Percentiles rank a stretch among this genome's conserved stretches.
Conservation (phyloP, 768 basidiomycete genomes). For the Hygrocybe coccinea region DNA sequence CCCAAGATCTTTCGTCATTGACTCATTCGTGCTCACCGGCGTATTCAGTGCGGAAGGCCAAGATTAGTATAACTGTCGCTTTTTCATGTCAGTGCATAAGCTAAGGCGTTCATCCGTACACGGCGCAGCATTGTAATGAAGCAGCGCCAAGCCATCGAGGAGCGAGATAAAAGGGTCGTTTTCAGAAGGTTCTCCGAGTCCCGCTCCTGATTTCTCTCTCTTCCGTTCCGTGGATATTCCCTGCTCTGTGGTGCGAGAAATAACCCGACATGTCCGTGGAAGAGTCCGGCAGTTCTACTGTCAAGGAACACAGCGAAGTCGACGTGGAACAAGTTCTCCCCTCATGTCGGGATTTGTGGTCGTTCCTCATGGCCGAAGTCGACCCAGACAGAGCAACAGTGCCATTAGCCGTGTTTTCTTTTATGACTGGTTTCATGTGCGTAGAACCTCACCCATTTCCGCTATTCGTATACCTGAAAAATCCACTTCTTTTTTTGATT, state of each 20-base stretch:
- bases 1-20: no score
- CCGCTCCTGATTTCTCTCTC: no score
- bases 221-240: no score
- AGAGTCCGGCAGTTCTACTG: neutral
- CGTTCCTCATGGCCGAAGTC: constrained; percentile 43
- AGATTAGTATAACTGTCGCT: no score
- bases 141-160: no score
- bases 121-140: no score
- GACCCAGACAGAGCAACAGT: constrained; percentile 47
- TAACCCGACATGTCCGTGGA: neutral
- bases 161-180: no score
- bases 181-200: no score
- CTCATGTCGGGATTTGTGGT: constrained; percentile 23
- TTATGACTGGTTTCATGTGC: constrained; percentile 78
- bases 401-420: constrained; percentile 62
- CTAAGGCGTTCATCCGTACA: no score
- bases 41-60: no score
- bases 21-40: no score
- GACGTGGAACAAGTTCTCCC: constrained; percentile 1
- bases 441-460: constrained; percentile 21
- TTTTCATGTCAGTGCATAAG: no score
- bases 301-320: neutral
- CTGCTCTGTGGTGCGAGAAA: neutral
- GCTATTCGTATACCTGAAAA: neutral
- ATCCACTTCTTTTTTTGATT: neutral